phyloP scores from a whole-genome alignment of 768 basidiomycete species.

The Suillus americanus region DNA sequence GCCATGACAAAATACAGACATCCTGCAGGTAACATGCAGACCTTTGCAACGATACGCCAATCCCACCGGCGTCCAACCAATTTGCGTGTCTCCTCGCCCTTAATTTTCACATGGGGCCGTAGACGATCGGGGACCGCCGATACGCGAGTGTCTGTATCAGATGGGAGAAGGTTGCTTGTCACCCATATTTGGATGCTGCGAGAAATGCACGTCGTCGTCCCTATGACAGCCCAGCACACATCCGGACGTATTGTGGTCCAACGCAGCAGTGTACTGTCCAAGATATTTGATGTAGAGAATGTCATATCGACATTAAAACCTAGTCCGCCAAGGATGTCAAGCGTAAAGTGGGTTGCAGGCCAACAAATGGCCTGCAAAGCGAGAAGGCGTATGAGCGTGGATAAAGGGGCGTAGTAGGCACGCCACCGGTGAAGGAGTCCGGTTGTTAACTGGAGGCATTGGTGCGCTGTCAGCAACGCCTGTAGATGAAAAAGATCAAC shows the following conservation, averaged over 20 bases:
- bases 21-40: constrained; percentile 74
- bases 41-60: constrained; percentile 68
- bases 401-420: constrained; percentile 83
- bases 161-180: constrained; percentile 72
- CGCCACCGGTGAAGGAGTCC: constrained; percentile 90
- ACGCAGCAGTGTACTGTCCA: constrained; percentile 30
- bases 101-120: constrained; percentile 22
- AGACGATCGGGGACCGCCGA: constrained; percentile 20
- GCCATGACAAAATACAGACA: constrained; percentile 79
- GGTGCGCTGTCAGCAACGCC: constrained; percentile 85
- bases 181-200: constrained; percentile 93
- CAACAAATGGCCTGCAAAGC: constrained; percentile 96
- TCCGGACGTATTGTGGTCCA: constrained; percentile 67
- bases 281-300: constrained; percentile 11
- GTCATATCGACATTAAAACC: constrained; percentile 17
- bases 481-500: constrained; percentile 28
- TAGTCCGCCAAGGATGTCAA: constrained; percentile 60
- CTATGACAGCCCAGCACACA: constrained; percentile 88
- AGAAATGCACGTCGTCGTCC: constrained; percentile 82
- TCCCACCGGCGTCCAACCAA: constrained; percentile 69
- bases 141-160: constrained; percentile 9
- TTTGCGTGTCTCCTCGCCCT: constrained; percentile 20
- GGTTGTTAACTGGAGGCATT: constrained; percentile 84
- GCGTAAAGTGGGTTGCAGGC: constrained; percentile 88
- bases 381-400: constrained; percentile 88